These are phyloP conservation scores for Cercophora samala DNA, from an alignment of 495 filamentous ascomycete genomes.

Conservation along the genomic window DNA sequence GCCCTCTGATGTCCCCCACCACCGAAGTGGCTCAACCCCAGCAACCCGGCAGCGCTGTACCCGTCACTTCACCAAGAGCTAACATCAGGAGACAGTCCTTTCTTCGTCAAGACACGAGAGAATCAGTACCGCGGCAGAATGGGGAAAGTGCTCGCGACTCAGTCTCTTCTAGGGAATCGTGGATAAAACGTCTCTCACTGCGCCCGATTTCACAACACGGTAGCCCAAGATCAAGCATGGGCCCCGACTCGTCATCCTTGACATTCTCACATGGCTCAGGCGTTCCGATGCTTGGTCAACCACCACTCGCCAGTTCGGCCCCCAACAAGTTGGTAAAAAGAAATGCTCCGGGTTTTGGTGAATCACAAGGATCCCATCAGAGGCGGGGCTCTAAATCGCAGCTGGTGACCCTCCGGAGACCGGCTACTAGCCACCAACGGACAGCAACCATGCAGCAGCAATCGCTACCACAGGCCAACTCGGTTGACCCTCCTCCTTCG, in stretches of 20 bases:
- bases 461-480: slow-evolving; percentile 26
- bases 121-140: slow-evolving; percentile 28
- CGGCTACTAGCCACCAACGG: slow-evolving; percentile 84
- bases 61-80: slow-evolving; percentile 34
- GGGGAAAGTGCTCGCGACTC: slow-evolving; percentile 46
- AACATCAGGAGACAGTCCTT: slow-evolving; percentile 44
- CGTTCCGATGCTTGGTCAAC: slow-evolving; percentile 56
- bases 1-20: slow-evolving; percentile 33
- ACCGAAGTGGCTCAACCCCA: slow-evolving; percentile 29
- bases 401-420: slow-evolving; percentile 62
- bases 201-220: slow-evolving; percentile 69
- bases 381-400: slow-evolving; percentile 50
- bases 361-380: slow-evolving; percentile 37
- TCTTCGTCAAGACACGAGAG: slow-evolving; percentile 38
- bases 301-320: slow-evolving; percentile 43
- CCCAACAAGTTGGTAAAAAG: slow-evolving; percentile 92
- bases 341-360: slow-evolving; percentile 56
- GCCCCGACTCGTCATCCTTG: slow-evolving; percentile 65
- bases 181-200: slow-evolving; percentile 70
- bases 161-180: slow-evolving; percentile 61
- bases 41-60: slow-evolving; percentile 29
- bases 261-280: slow-evolving; percentile 69
- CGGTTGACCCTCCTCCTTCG: slow-evolving; percentile 20
- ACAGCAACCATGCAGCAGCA: slow-evolving; percentile 64
- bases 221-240: slow-evolving; percentile 62